Evolutionary conservation across 2,329 filamentous ascomycete species (phyloP).

Genomic region (Chaetomium olivaceum): DNA sequence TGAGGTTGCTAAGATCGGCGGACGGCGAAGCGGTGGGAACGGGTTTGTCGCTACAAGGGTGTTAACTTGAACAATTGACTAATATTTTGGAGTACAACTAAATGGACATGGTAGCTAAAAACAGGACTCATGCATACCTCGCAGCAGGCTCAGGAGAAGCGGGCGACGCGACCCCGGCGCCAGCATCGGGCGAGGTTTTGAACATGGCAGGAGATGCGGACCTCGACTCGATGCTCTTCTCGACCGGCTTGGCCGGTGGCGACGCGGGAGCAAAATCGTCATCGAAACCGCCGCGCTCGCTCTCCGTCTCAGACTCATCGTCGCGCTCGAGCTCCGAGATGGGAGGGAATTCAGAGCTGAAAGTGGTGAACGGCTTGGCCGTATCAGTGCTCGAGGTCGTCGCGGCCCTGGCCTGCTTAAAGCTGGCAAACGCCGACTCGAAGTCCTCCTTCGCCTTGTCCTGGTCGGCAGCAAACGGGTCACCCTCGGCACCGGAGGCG

Average conservation of each 20-base stretch:
- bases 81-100: slow-evolving; percentile 15
- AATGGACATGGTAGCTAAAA: slow-evolving; percentile 14
- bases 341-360: slow-evolving; percentile 84
- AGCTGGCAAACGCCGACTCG: slow-evolving; percentile 80
- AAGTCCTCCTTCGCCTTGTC: slow-evolving; percentile 76
- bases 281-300: slow-evolving; percentile 81
- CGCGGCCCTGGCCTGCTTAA: slow-evolving; percentile 51
- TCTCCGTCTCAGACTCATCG: slow-evolving; percentile 80
- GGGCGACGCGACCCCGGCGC: slow-evolving; percentile 18
- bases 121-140: slow-evolving; percentile 28
- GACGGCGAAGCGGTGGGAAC: slow-evolving; percentile 20
- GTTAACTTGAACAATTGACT: slow-evolving; percentile 18
- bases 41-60: slow-evolving; percentile 28
- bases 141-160: slow-evolving; percentile 24
- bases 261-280: slow-evolving; percentile 81
- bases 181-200: slow-evolving; percentile 26
- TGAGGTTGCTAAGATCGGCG: slow-evolving; percentile 25
- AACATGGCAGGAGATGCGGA: slow-evolving; percentile 30
- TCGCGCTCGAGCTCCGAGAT: slow-evolving; percentile 83
- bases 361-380: slow-evolving; percentile 51
- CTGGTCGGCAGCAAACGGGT: slow-evolving; percentile 57
- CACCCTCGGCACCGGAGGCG: slow-evolving; percentile 37
- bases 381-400: slow-evolving; percentile 32
- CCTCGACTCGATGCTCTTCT: slow-evolving; percentile 36
- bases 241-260: slow-evolving; percentile 41